These are phyloP conservation scores for Acanthamoeba sp. DNA, from an alignment of 208 protist genomes.

Conservation along the genomic window DNA sequence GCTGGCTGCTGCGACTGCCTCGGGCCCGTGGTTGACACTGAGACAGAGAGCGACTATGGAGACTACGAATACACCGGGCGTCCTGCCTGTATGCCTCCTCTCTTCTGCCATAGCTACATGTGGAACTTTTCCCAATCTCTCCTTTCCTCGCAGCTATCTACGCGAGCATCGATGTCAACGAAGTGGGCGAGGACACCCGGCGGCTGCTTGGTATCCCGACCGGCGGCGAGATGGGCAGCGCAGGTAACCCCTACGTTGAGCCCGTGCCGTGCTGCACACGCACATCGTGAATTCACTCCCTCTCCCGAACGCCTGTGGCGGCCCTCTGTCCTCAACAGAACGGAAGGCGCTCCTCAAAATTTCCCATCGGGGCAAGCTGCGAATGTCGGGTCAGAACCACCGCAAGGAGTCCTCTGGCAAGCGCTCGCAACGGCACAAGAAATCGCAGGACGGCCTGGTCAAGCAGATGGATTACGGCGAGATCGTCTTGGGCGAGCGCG, in stretches of 20 bases:
- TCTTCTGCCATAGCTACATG: neutral
- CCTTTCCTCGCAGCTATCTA: slow-evolving; percentile 17
- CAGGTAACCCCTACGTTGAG: neutral
- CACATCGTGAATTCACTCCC: too few species aligned
- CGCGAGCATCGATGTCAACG: slow-evolving; percentile 54
- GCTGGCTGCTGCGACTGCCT: neutral
- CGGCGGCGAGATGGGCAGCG: neutral
- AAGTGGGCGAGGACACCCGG: slow-evolving; percentile 48
- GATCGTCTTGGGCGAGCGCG: slow-evolving; percentile 46
- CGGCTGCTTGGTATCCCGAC: slow-evolving; percentile 37
- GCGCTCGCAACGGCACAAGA: neutral
- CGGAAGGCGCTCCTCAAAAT: slow-evolving; percentile 56
- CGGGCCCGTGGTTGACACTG: neutral
- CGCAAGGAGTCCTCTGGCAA: slow-evolving; percentile 1
- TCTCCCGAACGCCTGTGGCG: too few species aligned
- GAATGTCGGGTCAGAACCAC: neutral
- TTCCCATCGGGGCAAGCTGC: slow-evolving; percentile 12
- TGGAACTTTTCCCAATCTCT: neutral
- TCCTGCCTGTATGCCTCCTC: neutral
- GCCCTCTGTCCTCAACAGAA: neutral
- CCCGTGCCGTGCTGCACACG: neutral
- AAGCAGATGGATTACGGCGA: slow-evolving; percentile 76
- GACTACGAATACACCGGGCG: slow-evolving; percentile 30
- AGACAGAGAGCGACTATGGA: slow-evolving; percentile 11
- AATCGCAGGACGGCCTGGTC: slow-evolving; percentile 40